Percentiles rank a stretch among this genome's conserved stretches.
Conservation (phyloP, 2,329 filamentous ascomycete genomes). For the Plenodomus biglobosus region DNA sequence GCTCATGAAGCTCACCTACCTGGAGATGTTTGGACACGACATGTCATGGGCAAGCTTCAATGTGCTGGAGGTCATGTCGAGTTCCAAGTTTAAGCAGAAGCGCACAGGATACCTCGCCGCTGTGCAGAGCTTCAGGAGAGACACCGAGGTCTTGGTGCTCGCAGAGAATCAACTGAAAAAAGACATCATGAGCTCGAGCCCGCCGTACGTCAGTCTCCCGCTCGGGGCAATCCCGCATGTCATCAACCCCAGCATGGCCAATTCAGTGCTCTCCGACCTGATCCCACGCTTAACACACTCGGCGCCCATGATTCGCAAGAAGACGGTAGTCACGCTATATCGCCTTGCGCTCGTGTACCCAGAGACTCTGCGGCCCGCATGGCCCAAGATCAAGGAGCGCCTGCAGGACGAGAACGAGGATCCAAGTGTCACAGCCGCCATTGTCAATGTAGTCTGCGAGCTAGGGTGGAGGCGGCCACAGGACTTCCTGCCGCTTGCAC, state of each 20-base stretch:
- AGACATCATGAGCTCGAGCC: constrained; percentile 73
- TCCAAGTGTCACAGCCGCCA: constrained; percentile 88
- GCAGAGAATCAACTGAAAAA: constrained; percentile 97
- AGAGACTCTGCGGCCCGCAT: constrained; percentile 85
- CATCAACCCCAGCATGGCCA: constrained; percentile 86
- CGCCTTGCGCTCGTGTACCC: constrained; percentile 94
- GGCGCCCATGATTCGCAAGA: constrained; percentile 84
- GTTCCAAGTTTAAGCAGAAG: constrained; percentile 91
- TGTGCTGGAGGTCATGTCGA: constrained; percentile 98
- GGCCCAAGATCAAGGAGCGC: constrained; percentile 96
- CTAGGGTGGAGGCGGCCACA: constrained; percentile 90
- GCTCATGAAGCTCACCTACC: constrained; percentile 90
- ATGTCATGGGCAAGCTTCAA: constrained; percentile 99
- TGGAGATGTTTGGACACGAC: constrained; percentile 98
- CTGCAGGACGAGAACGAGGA: constrained; percentile 89
- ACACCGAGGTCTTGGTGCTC: constrained; percentile 96
- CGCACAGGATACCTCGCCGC: constrained; percentile 92
- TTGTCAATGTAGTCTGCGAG: constrained; percentile 96
- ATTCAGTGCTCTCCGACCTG: constrained; percentile 84
- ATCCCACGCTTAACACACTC: constrained; percentile 85
- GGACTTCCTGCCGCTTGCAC: constrained; percentile 90
- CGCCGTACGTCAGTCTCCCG: constrained; percentile 79
- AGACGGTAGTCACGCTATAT: constrained; percentile 93
- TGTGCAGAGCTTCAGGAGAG: constrained; percentile 91
- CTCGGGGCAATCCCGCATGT: constrained; percentile 91